A percentile compares a stretch with the other conserved stretches of the same genome.
Conservation (phyloP, 306 rosid species). For the Canavalia ensiformis region DNA sequence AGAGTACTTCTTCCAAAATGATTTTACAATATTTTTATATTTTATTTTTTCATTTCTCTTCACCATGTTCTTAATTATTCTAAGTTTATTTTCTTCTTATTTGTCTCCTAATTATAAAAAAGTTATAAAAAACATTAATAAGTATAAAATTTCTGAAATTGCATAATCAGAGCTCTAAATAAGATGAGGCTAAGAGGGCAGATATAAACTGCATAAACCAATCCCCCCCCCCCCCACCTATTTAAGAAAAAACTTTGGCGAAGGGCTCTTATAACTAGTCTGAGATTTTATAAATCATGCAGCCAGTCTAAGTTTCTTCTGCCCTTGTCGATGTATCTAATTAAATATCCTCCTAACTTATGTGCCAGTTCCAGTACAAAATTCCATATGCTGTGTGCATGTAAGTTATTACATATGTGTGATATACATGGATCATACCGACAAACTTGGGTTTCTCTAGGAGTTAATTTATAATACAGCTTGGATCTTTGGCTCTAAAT, state of each 20-base stretch:
- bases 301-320: not conserved
- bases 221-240: not conserved
- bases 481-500: not conserved
- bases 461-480: not conserved
- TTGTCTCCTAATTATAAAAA: too few relatives aligned
- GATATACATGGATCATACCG: not conserved
- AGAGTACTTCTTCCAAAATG: not conserved
- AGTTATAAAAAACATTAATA: too few relatives aligned
- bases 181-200: not conserved
- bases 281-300: not conserved
- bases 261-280: not conserved
- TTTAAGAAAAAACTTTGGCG: not conserved
- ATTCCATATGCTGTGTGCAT: not conserved
- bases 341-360: not conserved
- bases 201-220: not conserved
- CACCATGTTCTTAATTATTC: too few relatives aligned
- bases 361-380: not conserved
- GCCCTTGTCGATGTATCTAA: not conserved
- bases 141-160: not conserved
- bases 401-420: not conserved
- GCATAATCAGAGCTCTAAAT: conserved; percentile 9
- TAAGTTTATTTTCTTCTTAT: too few relatives aligned
- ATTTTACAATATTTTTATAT: too few relatives aligned
- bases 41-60: too few relatives aligned
- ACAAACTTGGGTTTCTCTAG: not conserved